Conservation (phyloP, 495 filamentous ascomycete genomes). For the Pyrenopolyporus hunteri region DNA sequence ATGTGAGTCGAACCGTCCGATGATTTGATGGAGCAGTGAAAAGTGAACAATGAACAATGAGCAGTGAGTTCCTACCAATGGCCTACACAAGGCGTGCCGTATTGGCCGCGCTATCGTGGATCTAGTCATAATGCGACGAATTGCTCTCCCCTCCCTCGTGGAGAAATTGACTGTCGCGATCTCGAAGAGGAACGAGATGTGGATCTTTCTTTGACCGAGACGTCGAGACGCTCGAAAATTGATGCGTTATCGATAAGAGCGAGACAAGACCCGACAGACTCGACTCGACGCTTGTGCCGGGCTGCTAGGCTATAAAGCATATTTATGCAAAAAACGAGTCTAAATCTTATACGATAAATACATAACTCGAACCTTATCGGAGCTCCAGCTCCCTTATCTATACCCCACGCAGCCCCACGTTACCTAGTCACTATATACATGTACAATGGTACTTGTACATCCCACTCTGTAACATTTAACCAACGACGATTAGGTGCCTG, state of each 20-base stretch:
- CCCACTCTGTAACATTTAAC: no score
- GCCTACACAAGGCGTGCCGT: conserved; percentile 35
- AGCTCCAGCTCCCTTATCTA: conserved; percentile 6
- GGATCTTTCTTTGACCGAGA: not conserved
- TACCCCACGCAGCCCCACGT: conserved; percentile 40
- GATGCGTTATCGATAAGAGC: conserved; percentile 37
- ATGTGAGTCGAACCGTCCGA: conserved; percentile 15
- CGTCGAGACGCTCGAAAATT: conserved; percentile 37
- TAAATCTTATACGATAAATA: not conserved
- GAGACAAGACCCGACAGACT: no score
- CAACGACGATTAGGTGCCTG: no score
- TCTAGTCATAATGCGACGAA: conserved; percentile 36
- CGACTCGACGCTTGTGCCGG: no score
- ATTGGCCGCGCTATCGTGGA: conserved; percentile 38
- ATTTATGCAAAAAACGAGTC: not conserved
- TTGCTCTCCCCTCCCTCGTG: conserved; percentile 20
- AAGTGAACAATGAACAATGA: no score
- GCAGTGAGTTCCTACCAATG: conserved; percentile 40
- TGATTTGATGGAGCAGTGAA: not conserved
- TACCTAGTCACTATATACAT: no score
- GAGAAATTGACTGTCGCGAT: conserved; percentile 23
- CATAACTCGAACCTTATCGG: conserved; percentile 14
- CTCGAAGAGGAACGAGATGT: conserved; percentile 22
- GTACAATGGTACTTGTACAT: no score
- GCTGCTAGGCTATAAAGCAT: no score